Percentiles rank a stretch among this genome's conserved stretches.
Conservation (phyloP, 2,329 filamentous ascomycete species). For the Simplicillium sp. region DNA sequence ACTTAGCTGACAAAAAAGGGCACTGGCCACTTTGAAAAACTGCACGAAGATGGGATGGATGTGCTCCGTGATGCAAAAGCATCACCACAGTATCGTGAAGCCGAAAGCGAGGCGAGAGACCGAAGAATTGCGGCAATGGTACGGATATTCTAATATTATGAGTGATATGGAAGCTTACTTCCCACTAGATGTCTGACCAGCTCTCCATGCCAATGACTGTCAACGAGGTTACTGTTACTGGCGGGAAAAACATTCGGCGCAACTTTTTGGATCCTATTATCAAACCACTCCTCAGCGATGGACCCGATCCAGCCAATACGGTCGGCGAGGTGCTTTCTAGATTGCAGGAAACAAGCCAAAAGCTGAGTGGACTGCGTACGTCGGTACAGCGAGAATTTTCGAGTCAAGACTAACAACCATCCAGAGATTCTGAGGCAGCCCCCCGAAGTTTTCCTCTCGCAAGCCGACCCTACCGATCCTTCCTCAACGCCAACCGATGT, state of each 20-base stretch:
- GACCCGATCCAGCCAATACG: conserved; percentile 60
- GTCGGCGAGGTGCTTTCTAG: conserved; percentile 69
- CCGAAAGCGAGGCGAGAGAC: conserved; percentile 28
- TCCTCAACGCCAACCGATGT: conserved; percentile 67
- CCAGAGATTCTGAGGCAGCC: conserved; percentile 79
- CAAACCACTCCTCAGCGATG: conserved; percentile 62
- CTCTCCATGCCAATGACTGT: conserved; percentile 81
- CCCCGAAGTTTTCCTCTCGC: conserved; percentile 74
- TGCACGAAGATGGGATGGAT: conserved; percentile 25
- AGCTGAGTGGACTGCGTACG: conserved; percentile 72
- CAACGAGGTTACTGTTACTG: conserved; percentile 73
- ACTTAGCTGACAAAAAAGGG: conserved; percentile 13
- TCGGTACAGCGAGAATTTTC: conserved; percentile 1
- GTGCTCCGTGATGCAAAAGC: conserved; percentile 29
- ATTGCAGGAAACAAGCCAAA: conserved; percentile 60
- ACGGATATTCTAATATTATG: conserved; percentile 4
- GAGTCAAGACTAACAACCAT: conserved; percentile 13
- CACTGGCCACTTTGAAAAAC: conserved; percentile 27
- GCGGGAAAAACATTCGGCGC: conserved; percentile 73
- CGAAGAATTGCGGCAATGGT: conserved; percentile 28
- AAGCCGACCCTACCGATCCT: conserved; percentile 58
- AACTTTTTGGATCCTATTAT: conserved; percentile 78
- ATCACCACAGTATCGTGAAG: conserved; percentile 22
- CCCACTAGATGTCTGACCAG: conserved; percentile 49
- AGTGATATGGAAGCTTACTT: too few species aligned